A percentile compares a stretch with the other conserved stretches of the same genome.
Conservation (phyloP, 1,284 basidiomycete species). For the Puccinia brachypodii region DNA sequence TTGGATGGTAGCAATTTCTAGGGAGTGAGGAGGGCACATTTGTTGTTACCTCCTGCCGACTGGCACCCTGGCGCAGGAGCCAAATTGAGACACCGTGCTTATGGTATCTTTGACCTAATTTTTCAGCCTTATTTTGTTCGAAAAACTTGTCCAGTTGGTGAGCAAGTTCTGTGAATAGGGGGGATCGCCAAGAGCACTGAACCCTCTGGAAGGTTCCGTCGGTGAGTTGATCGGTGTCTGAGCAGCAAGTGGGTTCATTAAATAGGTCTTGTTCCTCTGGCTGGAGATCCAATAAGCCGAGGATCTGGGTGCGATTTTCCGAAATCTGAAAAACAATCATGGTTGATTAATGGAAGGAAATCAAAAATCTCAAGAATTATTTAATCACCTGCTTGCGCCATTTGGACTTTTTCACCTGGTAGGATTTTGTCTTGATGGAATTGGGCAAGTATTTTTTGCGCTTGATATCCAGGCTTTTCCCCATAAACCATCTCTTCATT, state of each 20-base stretch:
- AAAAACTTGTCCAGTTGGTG: neutral
- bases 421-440: neutral
- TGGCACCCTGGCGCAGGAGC: neutral
- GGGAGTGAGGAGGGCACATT: neutral
- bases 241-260: neutral
- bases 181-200: neutral
- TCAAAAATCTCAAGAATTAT: no score
- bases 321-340: neutral
- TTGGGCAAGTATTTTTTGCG: neutral
- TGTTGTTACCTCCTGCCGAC: neutral
- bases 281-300: neutral
- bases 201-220: neutral
- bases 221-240: neutral
- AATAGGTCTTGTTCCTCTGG: neutral
- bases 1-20: neutral
- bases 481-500: slow-evolving; percentile 4
- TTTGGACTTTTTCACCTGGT: neutral
- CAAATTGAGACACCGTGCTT: neutral
- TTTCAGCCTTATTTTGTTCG: neutral
- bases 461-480: neutral
- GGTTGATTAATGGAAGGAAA: neutral
- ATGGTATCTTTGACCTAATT: neutral
- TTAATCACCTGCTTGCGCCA: neutral
- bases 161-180: neutral
- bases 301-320: neutral